Evolutionary conservation across 768 basidiomycete species (phyloP).

Genomic region (Amylocystis lapponica): DNA sequence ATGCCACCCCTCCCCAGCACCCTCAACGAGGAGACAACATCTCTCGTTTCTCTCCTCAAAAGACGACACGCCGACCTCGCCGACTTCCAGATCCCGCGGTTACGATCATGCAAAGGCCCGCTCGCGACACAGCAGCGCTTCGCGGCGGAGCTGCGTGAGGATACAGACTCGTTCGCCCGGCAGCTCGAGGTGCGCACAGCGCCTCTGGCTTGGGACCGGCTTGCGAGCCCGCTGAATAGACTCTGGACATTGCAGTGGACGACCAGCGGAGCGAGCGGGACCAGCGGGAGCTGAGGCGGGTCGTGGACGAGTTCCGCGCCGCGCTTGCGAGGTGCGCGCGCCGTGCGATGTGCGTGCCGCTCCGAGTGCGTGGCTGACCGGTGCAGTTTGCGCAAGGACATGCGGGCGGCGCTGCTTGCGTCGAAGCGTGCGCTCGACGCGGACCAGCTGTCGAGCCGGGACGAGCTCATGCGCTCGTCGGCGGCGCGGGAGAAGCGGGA

Average conservation of each 20-base stretch:
- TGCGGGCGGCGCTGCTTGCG: constrained; percentile 59
- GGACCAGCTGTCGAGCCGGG: constrained; percentile 49
- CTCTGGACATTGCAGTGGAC: constrained; percentile 62
- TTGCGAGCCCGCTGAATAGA: constrained; percentile 34
- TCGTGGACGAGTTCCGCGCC: constrained; percentile 44
- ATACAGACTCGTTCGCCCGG: constrained; percentile 53
- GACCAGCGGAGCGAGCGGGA: constrained; percentile 60
- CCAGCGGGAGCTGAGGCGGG: constrained; percentile 39
- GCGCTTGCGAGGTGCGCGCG: constrained; percentile 44
- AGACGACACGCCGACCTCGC: constrained; percentile 59
- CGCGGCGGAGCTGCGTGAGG: constrained; percentile 71
- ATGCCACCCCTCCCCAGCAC: constrained; percentile 63
- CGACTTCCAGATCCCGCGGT: constrained; percentile 69
- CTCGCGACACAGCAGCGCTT: constrained; percentile 65
- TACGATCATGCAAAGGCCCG: constrained; percentile 65
- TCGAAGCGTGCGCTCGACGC: constrained; percentile 75
- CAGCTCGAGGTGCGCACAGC: constrained; percentile 61
- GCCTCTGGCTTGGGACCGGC: not conserved
- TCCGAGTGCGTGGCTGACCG: not conserved
- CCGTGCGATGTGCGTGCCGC: not conserved
- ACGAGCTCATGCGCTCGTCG: constrained; percentile 61
- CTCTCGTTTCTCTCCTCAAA: constrained; percentile 45
- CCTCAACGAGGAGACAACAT: constrained; percentile 45
- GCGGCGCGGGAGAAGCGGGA: constrained; percentile 42
- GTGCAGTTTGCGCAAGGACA: constrained; percentile 52